phyloP scores from a whole-genome alignment of 2,329 filamentous ascomycete genomes.

The Microsporum canis region DNA sequence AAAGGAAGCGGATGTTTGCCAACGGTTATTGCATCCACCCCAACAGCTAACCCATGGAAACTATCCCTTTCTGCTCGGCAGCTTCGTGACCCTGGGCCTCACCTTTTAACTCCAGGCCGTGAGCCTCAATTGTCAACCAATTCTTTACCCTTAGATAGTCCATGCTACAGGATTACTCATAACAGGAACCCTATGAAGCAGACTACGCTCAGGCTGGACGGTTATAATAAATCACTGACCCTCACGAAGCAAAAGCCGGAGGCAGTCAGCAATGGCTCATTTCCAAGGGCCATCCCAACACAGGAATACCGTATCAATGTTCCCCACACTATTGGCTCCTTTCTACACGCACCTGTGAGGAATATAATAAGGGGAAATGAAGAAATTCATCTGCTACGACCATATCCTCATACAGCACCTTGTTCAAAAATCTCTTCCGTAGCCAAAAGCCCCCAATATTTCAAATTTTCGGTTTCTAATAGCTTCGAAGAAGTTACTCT shows the following conservation, averaged over 20 bases:
- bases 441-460: not conserved
- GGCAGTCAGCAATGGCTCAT: not conserved
- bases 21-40: not conserved
- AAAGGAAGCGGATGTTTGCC: not conserved
- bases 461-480: not conserved
- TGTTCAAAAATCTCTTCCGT: not conserved
- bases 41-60: slow-evolving; percentile 26
- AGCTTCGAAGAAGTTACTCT: not conserved
- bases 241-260: not conserved
- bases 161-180: not conserved
- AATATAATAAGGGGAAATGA: not conserved
- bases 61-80: slow-evolving; percentile 18
- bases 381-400: not conserved
- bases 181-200: not conserved
- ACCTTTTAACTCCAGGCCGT: slow-evolving; percentile 15
- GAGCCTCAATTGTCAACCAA: not conserved
- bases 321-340: not conserved
- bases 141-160: not conserved
- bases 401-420: not conserved
- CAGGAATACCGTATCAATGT: not conserved
- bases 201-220: not conserved
- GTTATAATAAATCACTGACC: not conserved
- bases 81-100: slow-evolving; percentile 7
- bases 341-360: not conserved
- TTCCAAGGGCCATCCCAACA: not conserved